Conservation (phyloP, 768 basidiomycete genomes). For the Panaeolus cyanescens region DNA sequence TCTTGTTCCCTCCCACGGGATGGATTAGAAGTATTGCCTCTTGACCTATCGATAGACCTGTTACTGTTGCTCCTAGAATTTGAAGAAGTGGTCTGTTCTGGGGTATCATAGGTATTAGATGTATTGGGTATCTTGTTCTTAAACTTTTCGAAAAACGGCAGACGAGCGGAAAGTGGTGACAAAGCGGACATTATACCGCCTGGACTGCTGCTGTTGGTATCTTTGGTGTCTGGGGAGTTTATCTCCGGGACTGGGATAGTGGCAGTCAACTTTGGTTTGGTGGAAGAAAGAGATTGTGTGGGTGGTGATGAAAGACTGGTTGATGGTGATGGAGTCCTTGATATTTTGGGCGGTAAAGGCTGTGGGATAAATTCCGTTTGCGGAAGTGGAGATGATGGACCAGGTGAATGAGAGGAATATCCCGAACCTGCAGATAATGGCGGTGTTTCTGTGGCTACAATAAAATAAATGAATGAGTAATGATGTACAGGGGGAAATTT, state of each 20-base stretch:
- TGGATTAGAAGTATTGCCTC: not conserved
- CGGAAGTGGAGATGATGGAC: constrained; percentile 40
- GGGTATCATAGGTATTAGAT: constrained; percentile 6
- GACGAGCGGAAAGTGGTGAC: constrained; percentile 31
- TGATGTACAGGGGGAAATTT: constrained; percentile 9
- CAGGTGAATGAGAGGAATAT: constrained; percentile 45
- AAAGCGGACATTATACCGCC: constrained; percentile 11
- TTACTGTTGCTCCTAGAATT: constrained; percentile 1
- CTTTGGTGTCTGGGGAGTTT: not conserved
- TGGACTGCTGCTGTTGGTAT: constrained; percentile 6
- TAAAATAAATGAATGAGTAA: not conserved
- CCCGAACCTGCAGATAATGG: constrained; percentile 50
- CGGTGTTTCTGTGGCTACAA: constrained; percentile 38
- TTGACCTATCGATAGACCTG: not conserved
- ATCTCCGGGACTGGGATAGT: not conserved
- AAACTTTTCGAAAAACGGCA: constrained; percentile 63
- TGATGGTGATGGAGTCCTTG: constrained; percentile 26
- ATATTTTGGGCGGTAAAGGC: constrained; percentile 12
- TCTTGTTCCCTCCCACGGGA: not conserved
- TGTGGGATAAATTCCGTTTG: constrained; percentile 29
- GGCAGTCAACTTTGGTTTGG: constrained; percentile 4
- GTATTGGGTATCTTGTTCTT: constrained; percentile 28
- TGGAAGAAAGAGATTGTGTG: constrained; percentile 9
- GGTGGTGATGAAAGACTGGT: constrained; percentile 14
- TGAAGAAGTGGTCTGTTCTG: not conserved